Percentiles rank a stretch among this genome's conserved stretches.
Evolutionary conservation across 2,329 filamentous ascomycete genomes (phyloP).

Genomic region (Anisogramma anomala): DNA sequence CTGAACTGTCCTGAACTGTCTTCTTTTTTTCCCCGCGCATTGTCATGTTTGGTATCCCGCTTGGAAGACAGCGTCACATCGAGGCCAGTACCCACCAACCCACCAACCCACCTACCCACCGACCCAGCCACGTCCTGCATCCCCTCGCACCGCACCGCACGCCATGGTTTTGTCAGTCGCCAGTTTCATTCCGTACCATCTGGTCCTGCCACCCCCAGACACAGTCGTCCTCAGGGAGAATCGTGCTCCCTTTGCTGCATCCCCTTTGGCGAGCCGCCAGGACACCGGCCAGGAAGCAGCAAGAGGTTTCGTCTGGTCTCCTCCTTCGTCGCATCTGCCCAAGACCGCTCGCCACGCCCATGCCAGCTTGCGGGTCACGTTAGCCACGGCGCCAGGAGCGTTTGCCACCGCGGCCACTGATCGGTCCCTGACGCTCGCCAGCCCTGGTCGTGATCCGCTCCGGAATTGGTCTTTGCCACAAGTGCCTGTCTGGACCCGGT

Average conservation of each 20-base stretch:
- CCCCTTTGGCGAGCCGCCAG: not conserved
- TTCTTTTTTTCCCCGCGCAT: too few species aligned
- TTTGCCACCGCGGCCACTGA: not conserved
- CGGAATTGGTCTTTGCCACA: not conserved
- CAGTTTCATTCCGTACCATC: conserved; percentile 8
- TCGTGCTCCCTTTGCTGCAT: too few species aligned
- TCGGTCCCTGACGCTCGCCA: not conserved
- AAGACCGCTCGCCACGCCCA: conserved; percentile 2
- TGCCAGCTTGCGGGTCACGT: not conserved
- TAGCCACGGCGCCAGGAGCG: not conserved
- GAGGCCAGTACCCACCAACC: too few species aligned
- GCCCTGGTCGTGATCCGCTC: not conserved
- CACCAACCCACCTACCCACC: too few species aligned
- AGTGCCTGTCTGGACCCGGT: not conserved
- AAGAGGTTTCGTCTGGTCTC: conserved; percentile 13
- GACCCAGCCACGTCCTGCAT: too few species aligned
- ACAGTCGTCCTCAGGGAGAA: not conserved
- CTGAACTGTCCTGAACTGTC: too few species aligned
- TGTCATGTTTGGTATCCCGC: too few species aligned
- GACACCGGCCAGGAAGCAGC: too few species aligned
- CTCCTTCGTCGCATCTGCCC: conserved; percentile 8
- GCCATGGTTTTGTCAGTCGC: conserved; percentile 6
- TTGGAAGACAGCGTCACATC: too few species aligned
- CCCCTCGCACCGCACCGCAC: too few species aligned
- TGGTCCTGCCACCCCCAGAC: not conserved